Base-by-base conservation (phyloP, 2,329 filamentous ascomycete genomes). In the Reticulascus tulasneorum region DNA sequence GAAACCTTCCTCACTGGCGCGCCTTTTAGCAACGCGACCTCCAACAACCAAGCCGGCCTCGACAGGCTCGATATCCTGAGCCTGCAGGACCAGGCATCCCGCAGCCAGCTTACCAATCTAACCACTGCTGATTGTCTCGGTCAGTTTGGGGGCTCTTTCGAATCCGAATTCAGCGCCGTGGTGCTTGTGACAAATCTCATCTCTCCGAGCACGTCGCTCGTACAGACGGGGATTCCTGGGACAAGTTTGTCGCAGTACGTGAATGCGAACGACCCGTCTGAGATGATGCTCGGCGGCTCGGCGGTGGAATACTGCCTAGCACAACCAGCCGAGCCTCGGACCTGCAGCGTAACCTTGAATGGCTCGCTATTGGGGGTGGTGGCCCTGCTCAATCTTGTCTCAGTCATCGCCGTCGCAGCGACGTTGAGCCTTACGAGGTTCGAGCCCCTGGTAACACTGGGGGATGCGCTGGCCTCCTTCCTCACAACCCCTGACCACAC, bases 401-500 rank as follows among this genome's bases (percentile, higher is more conserved):
- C 56, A 6, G 51, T 66, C 28, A 49, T 61, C 15, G 37, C 52
- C 20, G 52, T 56, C n/a, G 56, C 48, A 39, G 42, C 46, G 28
- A 49, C 51, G 22, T 52, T 63, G 4, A 29, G 50, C 13, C 52
- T 53, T 28, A 42, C 44, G 21, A 52, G 51, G 13, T 66, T 69
- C 45, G 51, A 54, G 12, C 70, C 69, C 1, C 60, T 75, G 5
- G 63, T 67, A 12, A 74, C 70, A 1, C 56, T 75, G 4, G 71
- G 71, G 21, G 72, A 75, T 42, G 67, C 67, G 19, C 54, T 75
- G n/a, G 49, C 61, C 6, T 74, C 71, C 2, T 75, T 75, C 37
- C 61, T 75, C 29, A 52, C 55, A 10, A 56, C 62, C 2, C 63
- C 69, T 0, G 71, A 75, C 46, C 50, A 52, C 2, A 60, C 58